Evolutionary conservation across 352 stramenopile species (phyloP).

Genomic region (Globisporangium canariense): DNA sequence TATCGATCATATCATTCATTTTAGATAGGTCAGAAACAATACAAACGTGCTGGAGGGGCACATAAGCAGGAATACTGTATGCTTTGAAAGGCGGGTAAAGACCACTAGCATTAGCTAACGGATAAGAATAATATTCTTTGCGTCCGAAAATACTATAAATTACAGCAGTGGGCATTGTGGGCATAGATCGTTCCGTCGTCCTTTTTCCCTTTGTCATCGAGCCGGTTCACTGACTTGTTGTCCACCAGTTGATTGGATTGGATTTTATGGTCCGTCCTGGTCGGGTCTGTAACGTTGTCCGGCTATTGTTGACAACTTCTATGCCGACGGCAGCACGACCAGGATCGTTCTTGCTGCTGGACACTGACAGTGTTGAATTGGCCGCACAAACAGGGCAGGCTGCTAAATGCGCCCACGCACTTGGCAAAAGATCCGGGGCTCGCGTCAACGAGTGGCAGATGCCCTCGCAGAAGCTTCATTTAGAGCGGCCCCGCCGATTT

Average conservation of each 20-base stretch:
- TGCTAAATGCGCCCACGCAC: background rate
- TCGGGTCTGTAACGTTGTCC: background rate
- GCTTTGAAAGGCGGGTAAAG: background rate
- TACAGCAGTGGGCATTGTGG: too few species aligned
- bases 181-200: background rate
- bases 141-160: background rate
- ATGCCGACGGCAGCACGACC: background rate
- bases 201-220: background rate
- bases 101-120: conserved; percentile 6
- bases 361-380: background rate
- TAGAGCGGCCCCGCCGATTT: background rate
- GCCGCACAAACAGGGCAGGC: background rate
- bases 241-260: conserved; percentile 5
- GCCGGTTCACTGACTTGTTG: background rate
- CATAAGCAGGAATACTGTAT: background rate
- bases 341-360: background rate
- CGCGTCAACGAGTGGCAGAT: conserved; percentile 5
- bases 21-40: background rate
- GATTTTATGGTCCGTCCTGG: background rate
- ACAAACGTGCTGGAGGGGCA: too few species aligned
- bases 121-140: background rate
- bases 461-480: background rate
- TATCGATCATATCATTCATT: background rate
- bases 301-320: conserved; percentile 6
- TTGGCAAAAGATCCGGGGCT: background rate